Conservation (phyloP, 495 filamentous ascomycete species). For the Aspergillus panamensis region DNA sequence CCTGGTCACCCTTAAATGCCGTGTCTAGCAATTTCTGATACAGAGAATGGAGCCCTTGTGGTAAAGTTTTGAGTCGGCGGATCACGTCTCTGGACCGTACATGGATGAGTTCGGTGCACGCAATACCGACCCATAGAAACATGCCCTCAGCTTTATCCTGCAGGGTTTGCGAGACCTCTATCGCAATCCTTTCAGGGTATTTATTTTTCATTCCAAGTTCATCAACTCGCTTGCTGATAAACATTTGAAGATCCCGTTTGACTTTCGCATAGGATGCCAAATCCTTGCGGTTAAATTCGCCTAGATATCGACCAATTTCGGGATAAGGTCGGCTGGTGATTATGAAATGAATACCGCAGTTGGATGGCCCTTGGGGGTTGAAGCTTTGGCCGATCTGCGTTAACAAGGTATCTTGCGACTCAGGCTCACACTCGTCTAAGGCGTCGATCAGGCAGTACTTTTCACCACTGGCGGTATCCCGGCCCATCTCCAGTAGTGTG, state of each 20-base stretch:
- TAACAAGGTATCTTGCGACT: conserved; percentile 20
- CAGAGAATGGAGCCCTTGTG: background rate
- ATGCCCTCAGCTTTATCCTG: conserved; percentile 30
- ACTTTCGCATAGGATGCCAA: conserved; percentile 12
- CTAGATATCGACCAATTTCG: conserved; percentile 22
- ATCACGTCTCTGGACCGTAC: background rate
- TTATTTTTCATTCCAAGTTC: conserved; percentile 18
- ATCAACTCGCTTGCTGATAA: conserved; percentile 24
- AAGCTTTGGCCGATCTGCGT: conserved; percentile 7
- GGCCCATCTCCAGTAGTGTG: conserved; percentile 15
- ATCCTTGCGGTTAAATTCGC: conserved; percentile 14
- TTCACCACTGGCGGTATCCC: conserved; percentile 5
- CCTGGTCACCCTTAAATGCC: background rate
- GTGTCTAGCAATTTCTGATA: background rate
- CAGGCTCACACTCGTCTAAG: conserved; percentile 29
- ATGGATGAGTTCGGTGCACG: conserved; percentile 14
- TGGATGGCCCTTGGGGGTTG: background rate
- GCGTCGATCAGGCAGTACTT: conserved; percentile 28
- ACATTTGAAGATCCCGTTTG: conserved; percentile 18
- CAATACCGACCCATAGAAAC: conserved; percentile 31
- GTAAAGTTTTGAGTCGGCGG: background rate
- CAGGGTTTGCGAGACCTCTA: conserved; percentile 17
- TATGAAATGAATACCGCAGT: conserved; percentile 5
- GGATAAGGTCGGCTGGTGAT: conserved; percentile 28
- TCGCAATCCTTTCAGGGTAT: conserved; percentile 15